These are phyloP conservation scores for Hericium erinaceus DNA, from an alignment of 768 basidiomycete species.

Conservation along the genomic window DNA sequence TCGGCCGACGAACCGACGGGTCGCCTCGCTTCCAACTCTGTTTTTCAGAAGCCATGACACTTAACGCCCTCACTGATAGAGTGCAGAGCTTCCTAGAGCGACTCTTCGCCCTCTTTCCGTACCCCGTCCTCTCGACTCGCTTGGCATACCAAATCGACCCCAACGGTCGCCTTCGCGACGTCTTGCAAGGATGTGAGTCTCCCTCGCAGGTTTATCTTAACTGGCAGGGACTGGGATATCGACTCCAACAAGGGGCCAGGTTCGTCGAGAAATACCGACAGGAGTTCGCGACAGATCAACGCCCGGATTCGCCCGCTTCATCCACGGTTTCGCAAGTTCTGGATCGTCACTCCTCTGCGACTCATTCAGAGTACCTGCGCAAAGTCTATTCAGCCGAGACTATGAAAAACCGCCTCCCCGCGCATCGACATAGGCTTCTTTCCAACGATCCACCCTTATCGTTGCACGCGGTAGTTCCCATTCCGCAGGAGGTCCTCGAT, in stretches of 20 bases:
- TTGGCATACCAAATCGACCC: not conserved
- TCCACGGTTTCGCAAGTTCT: not conserved
- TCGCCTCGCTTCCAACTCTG: no score
- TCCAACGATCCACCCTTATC: not conserved
- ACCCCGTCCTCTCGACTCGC: not conserved
- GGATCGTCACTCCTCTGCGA: no score
- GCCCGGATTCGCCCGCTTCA: not conserved
- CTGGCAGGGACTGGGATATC: not conserved
- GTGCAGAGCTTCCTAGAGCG: no score
- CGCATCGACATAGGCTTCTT: not conserved
- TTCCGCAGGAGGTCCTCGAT: not conserved
- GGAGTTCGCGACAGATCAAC: not conserved
- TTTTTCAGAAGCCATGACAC: no score
- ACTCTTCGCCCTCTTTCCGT: not conserved
- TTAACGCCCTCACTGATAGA: no score
- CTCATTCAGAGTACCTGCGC: no score
- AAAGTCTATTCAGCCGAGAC: no score
- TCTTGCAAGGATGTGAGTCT: not conserved
- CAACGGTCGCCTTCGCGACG: not conserved
- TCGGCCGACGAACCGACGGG: no score
- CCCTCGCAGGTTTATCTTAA: no score
- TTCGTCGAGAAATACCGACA: not conserved
- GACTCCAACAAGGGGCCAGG: not conserved
- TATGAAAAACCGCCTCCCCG: not conserved
- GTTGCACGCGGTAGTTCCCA: not conserved